phyloP scores from a whole-genome alignment of 129 eudicot species.

The Arctium lappa region DNA sequence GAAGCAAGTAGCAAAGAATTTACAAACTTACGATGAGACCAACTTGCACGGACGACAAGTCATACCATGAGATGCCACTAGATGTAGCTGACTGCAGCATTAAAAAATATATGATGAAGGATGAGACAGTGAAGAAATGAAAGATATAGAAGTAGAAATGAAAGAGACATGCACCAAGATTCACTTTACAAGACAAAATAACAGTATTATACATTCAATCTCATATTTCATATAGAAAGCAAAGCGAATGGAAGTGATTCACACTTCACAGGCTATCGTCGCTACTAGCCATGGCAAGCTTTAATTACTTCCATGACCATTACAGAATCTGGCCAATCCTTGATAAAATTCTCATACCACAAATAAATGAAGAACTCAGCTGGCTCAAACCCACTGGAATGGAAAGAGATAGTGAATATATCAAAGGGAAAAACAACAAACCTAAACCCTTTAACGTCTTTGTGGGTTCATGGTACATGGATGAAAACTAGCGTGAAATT shows the following conservation, averaged over 20 bases:
- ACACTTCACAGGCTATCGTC: background rate
- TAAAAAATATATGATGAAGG: conserved; percentile 1
- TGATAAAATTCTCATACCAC: background rate
- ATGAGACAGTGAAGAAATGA: background rate
- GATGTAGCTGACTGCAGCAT: conserved; percentile 64
- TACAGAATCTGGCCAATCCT: background rate
- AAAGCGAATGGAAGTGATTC: background rate
- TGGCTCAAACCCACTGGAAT: background rate
- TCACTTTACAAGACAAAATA: background rate
- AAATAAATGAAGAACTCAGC: background rate
- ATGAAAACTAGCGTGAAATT: background rate
- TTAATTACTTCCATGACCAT: background rate
- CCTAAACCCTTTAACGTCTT: background rate
- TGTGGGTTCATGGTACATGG: background rate
- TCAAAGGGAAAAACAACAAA: background rate
- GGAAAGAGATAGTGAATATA: background rate
- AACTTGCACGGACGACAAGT: conserved; percentile 74
- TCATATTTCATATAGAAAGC: background rate
- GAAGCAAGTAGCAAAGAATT: conserved; percentile 11
- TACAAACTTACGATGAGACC: conserved; percentile 85
- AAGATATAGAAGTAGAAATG: conserved; percentile 5
- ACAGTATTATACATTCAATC: background rate
- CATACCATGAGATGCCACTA: conserved; percentile 90
- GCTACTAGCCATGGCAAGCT: background rate
- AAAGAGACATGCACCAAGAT: background rate